Base-by-base conservation (phyloP, 306 rosid genomes). In the Oemleria cerasiformis region DNA sequence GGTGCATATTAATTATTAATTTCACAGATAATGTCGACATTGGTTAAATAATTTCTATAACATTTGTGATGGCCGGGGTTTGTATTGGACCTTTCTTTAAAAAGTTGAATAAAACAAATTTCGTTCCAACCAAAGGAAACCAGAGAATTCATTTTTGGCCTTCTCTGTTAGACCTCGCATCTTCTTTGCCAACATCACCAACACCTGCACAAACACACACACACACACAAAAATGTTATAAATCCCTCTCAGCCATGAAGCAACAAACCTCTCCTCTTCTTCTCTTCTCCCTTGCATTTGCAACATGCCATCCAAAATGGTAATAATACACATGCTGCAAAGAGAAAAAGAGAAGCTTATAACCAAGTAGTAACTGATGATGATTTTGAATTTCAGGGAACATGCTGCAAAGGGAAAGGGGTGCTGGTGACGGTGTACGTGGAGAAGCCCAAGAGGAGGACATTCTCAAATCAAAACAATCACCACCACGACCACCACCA, bases 261-360 rank as follows among this genome's bases (percentile, higher is more conserved):
- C 34, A 70, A 45, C 2, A 30, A 45, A 45, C 19, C 39, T 20
- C 6, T 42, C 74, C 42, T 43, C 23, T 43, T 48, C 17, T 10
- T 1, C 41, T 10, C 59, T 48, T 8, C 6, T 8, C 13, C 63
- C 47, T 44, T 49, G 17, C 39, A 55, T 69, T 61, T 38, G 63
- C 61, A 74, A 82, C 45, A 76, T 82, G 88, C 74, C 83, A 71
- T 63, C 78, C 60, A 77, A 83, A 83, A 82, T 75, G 92, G 96
- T 91, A 80, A 77, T 5, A 48, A 23, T 48, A 5, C 16, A 48
- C 23, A n/a, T 19, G 62, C 49, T 51, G 19, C 6, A 21, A 8
- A 1, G 2, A 51, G 23, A 51, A 44, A 44, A 44, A 44, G 15
- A 44, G 13, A 3, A 25, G 30, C 1, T 25, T 25, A 25, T 25